Evolutionary conservation across 768 basidiomycete species (phyloP).

Genomic region (Mycena filopes): DNA sequence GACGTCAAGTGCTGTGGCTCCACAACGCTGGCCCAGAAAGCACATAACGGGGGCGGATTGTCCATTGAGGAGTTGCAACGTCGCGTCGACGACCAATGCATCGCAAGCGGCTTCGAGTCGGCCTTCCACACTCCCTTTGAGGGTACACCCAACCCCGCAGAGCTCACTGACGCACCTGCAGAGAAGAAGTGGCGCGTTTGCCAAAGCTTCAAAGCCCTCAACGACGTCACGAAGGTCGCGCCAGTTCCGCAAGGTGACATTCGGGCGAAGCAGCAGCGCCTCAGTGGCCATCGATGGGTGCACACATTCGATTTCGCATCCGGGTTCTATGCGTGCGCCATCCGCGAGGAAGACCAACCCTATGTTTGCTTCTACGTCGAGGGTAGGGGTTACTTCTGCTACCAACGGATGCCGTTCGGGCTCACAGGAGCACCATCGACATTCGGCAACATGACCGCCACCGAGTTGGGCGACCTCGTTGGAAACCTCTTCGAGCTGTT

Average conservation of each 20-base stretch:
- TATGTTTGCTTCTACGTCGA: conserved; percentile 51
- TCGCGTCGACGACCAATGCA: too few relatives aligned
- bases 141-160: neutral
- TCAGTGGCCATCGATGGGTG: conserved; percentile 49
- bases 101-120: neutral
- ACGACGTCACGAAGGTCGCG: conserved; percentile 40
- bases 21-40: too few relatives aligned
- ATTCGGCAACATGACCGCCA: conserved; percentile 45
- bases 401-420: conserved; percentile 51
- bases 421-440: conserved; percentile 50
- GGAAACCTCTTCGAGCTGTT: conserved; percentile 27
- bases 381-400: conserved; percentile 49
- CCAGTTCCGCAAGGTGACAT: conserved; percentile 52
- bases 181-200: too few relatives aligned
- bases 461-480: conserved; percentile 37
- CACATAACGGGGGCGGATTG: too few relatives aligned
- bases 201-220: conserved; percentile 48
- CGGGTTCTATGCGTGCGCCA: conserved; percentile 52
- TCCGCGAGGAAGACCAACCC: conserved; percentile 38
- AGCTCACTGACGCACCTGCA: conserved; percentile 49
- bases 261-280: conserved; percentile 45
- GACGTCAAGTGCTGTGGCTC: too few relatives aligned
- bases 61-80: too few relatives aligned
- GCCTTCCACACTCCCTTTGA: neutral
- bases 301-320: conserved; percentile 49